Conservation (phyloP, 371 early-diverging fungal genomes). For the Choanephora cucurbitarum region DNA sequence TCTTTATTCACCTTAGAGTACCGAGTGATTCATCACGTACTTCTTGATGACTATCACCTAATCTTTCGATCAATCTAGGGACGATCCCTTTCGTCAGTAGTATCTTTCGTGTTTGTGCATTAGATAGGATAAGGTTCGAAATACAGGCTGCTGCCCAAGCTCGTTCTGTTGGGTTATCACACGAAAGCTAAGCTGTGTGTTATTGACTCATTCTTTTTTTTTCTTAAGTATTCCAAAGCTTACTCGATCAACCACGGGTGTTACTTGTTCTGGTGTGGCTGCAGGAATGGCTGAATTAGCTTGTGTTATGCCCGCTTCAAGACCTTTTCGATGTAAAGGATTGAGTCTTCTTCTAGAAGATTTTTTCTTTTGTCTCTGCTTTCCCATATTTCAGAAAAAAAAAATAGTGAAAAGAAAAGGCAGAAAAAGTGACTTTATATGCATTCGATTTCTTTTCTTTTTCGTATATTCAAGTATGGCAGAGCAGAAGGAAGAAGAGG, state of each 20-base stretch:
- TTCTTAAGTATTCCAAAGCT: no score
- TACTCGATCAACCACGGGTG: slow-evolving; percentile 64
- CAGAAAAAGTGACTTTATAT: no score
- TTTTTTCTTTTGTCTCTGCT: slow-evolving; percentile 35
- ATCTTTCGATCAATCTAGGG: slow-evolving; percentile 61
- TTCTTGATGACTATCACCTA: slow-evolving; percentile 71
- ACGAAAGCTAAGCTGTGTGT: slow-evolving; percentile 50
- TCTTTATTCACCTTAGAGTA: slow-evolving; percentile 64
- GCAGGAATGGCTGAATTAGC: slow-evolving; percentile 19
- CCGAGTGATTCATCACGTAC: slow-evolving; percentile 83
- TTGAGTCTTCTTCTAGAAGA: slow-evolving; percentile 28
- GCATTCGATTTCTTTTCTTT: no score
- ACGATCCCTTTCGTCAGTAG: slow-evolving; percentile 74
- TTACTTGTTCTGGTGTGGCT: slow-evolving; percentile 43
- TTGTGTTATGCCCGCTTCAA: slow-evolving; percentile 35
- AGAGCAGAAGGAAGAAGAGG: slow-evolving; percentile 15
- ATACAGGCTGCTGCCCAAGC: slow-evolving; percentile 91
- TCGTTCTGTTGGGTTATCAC: slow-evolving; percentile 71
- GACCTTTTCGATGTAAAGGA: slow-evolving; percentile 33
- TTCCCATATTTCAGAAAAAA: slow-evolving; percentile 34
- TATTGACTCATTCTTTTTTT: not conserved
- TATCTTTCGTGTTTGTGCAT: slow-evolving; percentile 63
- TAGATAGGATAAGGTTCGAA: slow-evolving; percentile 71
- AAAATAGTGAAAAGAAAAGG: slow-evolving; percentile 1
- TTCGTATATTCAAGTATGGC: no score